These are phyloP conservation scores for Vaccinium corymbosum DNA, from an alignment of 148 eudicot species.

Conservation along the genomic window DNA sequence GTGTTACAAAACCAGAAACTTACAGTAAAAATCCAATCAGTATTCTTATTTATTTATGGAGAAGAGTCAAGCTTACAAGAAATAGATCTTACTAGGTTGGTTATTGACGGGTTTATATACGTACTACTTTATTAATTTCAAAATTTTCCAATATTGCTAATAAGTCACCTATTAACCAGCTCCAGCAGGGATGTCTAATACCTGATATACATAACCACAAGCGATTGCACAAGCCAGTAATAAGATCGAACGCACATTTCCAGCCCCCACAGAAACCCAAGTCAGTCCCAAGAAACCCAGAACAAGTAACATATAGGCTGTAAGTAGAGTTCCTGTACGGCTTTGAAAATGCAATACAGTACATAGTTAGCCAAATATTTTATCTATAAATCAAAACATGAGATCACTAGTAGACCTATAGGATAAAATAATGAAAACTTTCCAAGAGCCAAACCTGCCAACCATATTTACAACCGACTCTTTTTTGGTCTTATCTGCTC, in stretches of 20 bases:
- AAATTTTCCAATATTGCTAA: background rate
- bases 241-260: conserved; percentile 56
- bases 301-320: conserved; percentile 64
- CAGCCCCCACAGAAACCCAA: conserved; percentile 58
- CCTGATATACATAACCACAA: conserved; percentile 90
- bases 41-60: background rate
- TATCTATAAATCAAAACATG: background rate
- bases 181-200: conserved; percentile 18
- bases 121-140: too few relatives aligned
- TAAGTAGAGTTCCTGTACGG: conserved; percentile 72
- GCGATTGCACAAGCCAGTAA: conserved; percentile 63
- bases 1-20: background rate
- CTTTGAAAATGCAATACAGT: conserved; percentile 32
- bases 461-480: conserved; percentile 93
- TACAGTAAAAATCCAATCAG: background rate
- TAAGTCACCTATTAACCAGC: background rate
- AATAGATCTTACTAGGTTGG: background rate
- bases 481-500: conserved; percentile 91
- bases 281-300: conserved; percentile 62
- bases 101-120: background rate
- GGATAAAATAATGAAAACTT: conserved; percentile 7
- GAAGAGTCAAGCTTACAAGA: background rate
- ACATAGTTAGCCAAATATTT: conserved; percentile 22
- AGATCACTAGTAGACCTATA: background rate
- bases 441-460: conserved; percentile 51